Evolutionary conservation across 176 grass and related monocot genomes (phyloP), one percentile per base, ranked within the genome.

Genomic region (Aegilops tauschii): DNA sequence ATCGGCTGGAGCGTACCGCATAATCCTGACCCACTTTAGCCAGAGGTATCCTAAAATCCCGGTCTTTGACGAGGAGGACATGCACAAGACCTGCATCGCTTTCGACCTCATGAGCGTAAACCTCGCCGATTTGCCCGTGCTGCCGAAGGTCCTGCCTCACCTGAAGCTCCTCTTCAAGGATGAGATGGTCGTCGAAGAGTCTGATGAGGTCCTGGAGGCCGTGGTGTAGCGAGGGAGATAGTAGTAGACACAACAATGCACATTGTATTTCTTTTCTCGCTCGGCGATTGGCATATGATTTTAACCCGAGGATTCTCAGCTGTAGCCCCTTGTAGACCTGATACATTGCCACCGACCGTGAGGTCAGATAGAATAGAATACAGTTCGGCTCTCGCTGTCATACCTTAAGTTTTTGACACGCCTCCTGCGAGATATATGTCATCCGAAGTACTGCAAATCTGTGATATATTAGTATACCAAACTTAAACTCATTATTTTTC

Each of bases 31-130:
- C 35, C 96, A 98, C 77, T 98, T 98, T 35, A 96, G 96, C 88
- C 93, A 98, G 90, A 92, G 96, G 85, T 98, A 98, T 72, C 96
- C 93, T 0, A 96, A 98, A 86, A 94, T 98, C 67, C 96, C 96
- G 8, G 88, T 98, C 20, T 87, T 98, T 31, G 88, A 98, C 34
- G 92, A 96, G 84, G 78, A 81, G 4, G 88, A 98, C 35, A 93
- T 92, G 89, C 82, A 90, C 59, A 98, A 93, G 74, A 96, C 93
- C 0, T 93, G 92, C 86, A 87, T 98, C 2, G 96, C 96, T 9
- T 98, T 98, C 39, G 92, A 98, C 76, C 86, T 96, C 82, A 96
- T 96, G 93, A 96, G 90, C 0, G 92, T 94, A 12, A 98, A 96
- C 79, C 84, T 98, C 0, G 87, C 85, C 11, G 96, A 98, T 61